Conservation (phyloP, 192 early-diverging fungal species). For the Coemansia sp. region DNA sequence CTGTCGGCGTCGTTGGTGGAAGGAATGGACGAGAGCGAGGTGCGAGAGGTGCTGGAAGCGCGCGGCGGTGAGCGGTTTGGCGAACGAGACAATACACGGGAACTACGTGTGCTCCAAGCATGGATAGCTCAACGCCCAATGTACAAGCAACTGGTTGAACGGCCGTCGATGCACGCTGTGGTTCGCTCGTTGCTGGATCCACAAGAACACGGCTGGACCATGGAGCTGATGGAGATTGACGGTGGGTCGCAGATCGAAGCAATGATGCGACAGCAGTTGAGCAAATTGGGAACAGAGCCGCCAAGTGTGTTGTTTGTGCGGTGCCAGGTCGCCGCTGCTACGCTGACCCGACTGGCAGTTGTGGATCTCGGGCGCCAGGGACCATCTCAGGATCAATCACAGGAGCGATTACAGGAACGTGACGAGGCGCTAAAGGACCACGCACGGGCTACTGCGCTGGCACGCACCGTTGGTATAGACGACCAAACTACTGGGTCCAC, state of each 20-base stretch:
- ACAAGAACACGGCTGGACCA: background rate
- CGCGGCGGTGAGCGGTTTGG: slow-evolving; percentile 48
- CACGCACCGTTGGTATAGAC: background rate
- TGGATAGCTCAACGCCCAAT: slow-evolving; percentile 15
- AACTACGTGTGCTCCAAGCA: slow-evolving; percentile 14
- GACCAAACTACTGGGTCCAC: background rate
- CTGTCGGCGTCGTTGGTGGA: slow-evolving; percentile 6
- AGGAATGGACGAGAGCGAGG: background rate
- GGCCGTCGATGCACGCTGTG: background rate
- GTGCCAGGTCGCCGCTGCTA: background rate
- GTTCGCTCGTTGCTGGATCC: background rate
- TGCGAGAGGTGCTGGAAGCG: slow-evolving; percentile 12
- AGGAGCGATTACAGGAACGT: background rate
- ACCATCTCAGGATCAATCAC: background rate
- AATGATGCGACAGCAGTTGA: too few species aligned
- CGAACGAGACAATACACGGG: slow-evolving; percentile 39
- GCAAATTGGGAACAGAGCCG: background rate
- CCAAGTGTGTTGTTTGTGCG: background rate
- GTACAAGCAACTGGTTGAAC: too few species aligned
- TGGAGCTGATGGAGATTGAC: background rate
- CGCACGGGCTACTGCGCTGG: background rate
- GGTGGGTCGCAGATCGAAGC: too few species aligned
- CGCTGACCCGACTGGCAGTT: background rate
- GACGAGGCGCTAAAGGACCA: background rate
- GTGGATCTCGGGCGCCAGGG: background rate